Base-by-base conservation (phyloP, 2,329 filamentous ascomycete species). In the Nemania diffusa region DNA sequence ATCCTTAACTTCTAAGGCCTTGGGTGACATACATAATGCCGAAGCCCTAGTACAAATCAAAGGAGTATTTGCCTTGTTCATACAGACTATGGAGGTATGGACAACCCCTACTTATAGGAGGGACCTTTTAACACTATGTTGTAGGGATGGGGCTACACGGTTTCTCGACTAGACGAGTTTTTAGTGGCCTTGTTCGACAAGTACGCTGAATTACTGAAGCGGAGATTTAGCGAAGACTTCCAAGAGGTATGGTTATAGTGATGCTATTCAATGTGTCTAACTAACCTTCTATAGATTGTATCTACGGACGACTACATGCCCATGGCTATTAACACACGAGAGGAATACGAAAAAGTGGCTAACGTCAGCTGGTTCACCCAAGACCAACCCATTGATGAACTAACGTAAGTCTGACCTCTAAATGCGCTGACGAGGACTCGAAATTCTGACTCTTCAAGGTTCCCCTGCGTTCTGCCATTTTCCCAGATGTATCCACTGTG, bases 251-350 rank as follows among this genome's bases (percentile, higher is more conserved):
- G 62, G 17, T 22, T 59, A 22, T 26, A n/a, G 13, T 40, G 15
- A 24, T 17, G 42, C 5, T 58, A n/a, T 24, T 3, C 13, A 15
- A 52, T 9, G 57, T 24, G 57, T n/a, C 61, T 40, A 55, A 44
- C 64, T 73, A 42, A 76, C 61, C 29, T 29, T 57, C n/a, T 27
- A 3, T 64, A 89, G 86, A 90, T 90, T 73, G 88, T 91, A 17
- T 90, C 92, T n/a, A 97, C 93, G 0, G 96, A 99, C 78, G 96
- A 99, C 79, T 99, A 99, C 80, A 99, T 99, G 95, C 97, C 96
- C 2, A 98, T 99, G 96, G 92, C 93, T 1, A 97, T 98, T 78
- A 93, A 94, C 74, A 94, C 91, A 22, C 81, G 86, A 17, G 94
- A 97, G 74, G 94, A 98, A 76, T 98, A 97, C 77, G 93, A 97